Conservation (phyloP, 140 eudicot species). For the Stevia rebaudiana region DNA sequence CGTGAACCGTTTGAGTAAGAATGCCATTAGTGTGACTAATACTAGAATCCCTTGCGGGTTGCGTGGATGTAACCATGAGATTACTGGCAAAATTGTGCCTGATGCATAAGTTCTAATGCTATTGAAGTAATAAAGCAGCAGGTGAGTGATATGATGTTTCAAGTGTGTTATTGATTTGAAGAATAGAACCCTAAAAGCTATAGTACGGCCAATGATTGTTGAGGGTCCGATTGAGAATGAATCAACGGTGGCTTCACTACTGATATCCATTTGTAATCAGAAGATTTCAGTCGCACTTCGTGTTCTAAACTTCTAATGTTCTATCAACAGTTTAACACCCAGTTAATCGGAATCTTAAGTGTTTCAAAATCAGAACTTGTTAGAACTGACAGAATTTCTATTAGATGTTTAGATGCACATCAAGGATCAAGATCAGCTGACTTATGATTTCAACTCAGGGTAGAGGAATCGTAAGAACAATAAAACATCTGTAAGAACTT, state of each 20-base stretch:
- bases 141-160: constrained; percentile 43
- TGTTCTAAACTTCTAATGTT: too few relatives aligned
- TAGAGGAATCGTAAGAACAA: background rate
- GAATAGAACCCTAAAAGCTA: constrained; percentile 70
- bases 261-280: constrained; percentile 60
- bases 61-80: constrained; percentile 92
- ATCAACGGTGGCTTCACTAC: constrained; percentile 77
- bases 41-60: constrained; percentile 90
- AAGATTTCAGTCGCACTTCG: background rate
- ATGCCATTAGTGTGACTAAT: constrained; percentile 66
- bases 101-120: constrained; percentile 26
- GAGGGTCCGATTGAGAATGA: constrained; percentile 82
- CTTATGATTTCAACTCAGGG: background rate
- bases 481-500: background rate
- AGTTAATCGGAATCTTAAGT: too few relatives aligned
- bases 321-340: too few relatives aligned
- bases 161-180: constrained; percentile 71
- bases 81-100: constrained; percentile 37
- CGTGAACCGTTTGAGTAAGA: constrained; percentile 71
- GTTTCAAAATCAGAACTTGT: background rate
- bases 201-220: constrained; percentile 56
- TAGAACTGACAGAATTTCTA: constrained; percentile 4
- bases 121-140: constrained; percentile 36
- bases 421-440: background rate
- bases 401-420: constrained; percentile 3